Evolutionary conservation across 768 basidiomycete genomes (phyloP).

Genomic region (Lactarius hatsudake): DNA sequence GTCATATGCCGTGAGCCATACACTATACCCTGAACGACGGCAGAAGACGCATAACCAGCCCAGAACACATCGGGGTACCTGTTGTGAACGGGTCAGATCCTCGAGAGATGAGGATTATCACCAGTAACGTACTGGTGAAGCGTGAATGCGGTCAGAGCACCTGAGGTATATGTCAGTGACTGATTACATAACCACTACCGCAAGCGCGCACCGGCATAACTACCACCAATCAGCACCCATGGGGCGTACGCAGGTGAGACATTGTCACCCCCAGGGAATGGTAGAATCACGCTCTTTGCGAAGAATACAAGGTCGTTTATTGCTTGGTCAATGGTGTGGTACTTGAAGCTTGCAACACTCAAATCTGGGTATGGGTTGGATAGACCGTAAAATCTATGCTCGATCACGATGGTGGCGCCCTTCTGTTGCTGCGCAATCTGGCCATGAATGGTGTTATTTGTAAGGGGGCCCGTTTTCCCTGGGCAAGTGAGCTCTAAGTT

Average conservation of each 20-base stretch:
- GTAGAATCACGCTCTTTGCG: slow-evolving; percentile 48
- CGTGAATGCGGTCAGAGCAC: slow-evolving; percentile 51
- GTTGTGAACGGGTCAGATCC: slow-evolving; percentile 5
- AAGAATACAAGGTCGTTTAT: slow-evolving; percentile 63
- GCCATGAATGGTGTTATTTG: slow-evolving; percentile 61
- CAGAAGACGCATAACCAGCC: slow-evolving; percentile 50
- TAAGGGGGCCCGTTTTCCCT: slow-evolving; percentile 50
- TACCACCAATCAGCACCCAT: slow-evolving; percentile 46
- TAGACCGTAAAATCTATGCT: slow-evolving; percentile 59
- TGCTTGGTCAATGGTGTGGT: neutral
- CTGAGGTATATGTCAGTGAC: neutral
- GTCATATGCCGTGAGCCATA: neutral
- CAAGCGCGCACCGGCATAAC: slow-evolving; percentile 37
- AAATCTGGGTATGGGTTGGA: neutral
- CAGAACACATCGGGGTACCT: slow-evolving; percentile 58
- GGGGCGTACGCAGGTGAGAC: slow-evolving; percentile 52
- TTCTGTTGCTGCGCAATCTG: slow-evolving; percentile 63
- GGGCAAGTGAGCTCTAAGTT: neutral
- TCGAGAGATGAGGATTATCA: neutral
- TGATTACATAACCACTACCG: slow-evolving; percentile 9
- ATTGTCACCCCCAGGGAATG: slow-evolving; percentile 45
- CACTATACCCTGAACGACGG: slow-evolving; percentile 30
- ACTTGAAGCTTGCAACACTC: neutral
- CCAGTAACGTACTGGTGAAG: slow-evolving; percentile 53
- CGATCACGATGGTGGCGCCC: slow-evolving; percentile 60